Conservation (phyloP, 805 yeast species). For the Limtongia smithiae region DNA sequence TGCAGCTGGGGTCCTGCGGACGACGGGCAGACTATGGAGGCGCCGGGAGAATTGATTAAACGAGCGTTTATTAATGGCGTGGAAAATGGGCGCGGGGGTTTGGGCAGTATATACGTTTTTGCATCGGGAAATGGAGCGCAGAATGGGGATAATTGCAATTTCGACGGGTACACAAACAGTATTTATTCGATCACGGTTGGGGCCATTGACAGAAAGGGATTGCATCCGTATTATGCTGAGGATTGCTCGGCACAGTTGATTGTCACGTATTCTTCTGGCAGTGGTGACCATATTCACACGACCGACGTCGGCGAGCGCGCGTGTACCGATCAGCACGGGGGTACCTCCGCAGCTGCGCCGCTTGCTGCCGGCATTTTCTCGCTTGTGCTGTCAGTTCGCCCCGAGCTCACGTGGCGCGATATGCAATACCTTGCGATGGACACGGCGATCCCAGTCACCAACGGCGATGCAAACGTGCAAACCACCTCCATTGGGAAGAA, state of each 20-base stretch:
- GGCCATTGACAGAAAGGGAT: constrained; percentile 82
- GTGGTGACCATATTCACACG: constrained; percentile 83
- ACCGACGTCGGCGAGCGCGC: constrained; percentile 54
- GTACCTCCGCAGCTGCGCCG: constrained; percentile 99
- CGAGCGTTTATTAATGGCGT: constrained; percentile 83
- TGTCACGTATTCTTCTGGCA: constrained; percentile 88
- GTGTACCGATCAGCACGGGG: constrained; percentile 81
- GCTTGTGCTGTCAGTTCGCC: constrained; percentile 75
- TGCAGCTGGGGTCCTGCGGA: constrained; percentile 99
- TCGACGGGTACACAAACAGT: constrained; percentile 94
- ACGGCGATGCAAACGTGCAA: constrained; percentile 71
- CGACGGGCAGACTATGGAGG: constrained; percentile 82
- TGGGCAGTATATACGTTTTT: constrained; percentile 88
- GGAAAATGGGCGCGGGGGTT: constrained; percentile 70
- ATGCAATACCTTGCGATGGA: constrained; percentile 77
- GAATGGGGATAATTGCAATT: constrained; percentile 85
- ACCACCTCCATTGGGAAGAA: constrained; percentile 59
- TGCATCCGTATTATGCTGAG: constrained; percentile 87
- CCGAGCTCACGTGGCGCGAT: constrained; percentile 92
- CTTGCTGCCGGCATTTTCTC: constrained; percentile 95
- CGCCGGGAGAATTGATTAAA: constrained; percentile 72
- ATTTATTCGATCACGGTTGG: constrained; percentile 93
- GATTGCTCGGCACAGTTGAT: constrained; percentile 93
- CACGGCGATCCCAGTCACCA: constrained; percentile 65
- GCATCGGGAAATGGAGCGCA: constrained; percentile 94